Evolutionary conservation across 768 basidiomycete species (phyloP).

Genomic region (Trametes sanguinea): DNA sequence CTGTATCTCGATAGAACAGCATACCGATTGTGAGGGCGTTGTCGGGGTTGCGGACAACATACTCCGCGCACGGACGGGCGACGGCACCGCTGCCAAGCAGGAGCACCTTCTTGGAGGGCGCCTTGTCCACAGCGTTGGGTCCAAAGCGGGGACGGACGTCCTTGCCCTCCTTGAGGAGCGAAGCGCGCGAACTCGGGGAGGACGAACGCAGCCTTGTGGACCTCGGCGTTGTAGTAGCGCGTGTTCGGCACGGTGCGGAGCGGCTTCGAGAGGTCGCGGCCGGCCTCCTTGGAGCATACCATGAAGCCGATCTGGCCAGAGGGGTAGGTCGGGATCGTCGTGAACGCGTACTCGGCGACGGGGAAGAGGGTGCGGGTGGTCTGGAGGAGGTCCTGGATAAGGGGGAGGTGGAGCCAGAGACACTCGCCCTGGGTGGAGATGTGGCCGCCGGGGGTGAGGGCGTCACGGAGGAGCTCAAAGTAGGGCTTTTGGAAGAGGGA

Average conservation of each 20-base stretch:
- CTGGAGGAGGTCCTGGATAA: slow-evolving; percentile 75
- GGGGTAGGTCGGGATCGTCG: slow-evolving; percentile 97
- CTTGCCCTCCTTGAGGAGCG: slow-evolving; percentile 70
- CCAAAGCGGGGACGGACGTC: slow-evolving; percentile 78
- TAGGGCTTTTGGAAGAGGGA: slow-evolving; percentile 96
- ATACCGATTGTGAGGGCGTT: slow-evolving; percentile 85
- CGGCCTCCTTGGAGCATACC: slow-evolving; percentile 77
- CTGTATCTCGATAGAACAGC: slow-evolving; percentile 19
- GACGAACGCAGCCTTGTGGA: slow-evolving; percentile 83
- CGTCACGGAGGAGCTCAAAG: slow-evolving; percentile 91
- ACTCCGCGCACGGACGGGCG: slow-evolving; percentile 95
- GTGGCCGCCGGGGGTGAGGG: slow-evolving; percentile 84
- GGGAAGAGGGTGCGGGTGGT: slow-evolving; percentile 78
- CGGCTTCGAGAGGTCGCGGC: slow-evolving; percentile 70
- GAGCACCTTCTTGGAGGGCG: slow-evolving; percentile 72
- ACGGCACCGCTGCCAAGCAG: slow-evolving; percentile 96
- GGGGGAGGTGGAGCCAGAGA: slow-evolving; percentile 88
- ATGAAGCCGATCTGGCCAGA: slow-evolving; percentile 98
- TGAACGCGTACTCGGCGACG: slow-evolving; percentile 86
- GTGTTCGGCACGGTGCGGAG: slow-evolving; percentile 70
- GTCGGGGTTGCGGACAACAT: slow-evolving; percentile 76
- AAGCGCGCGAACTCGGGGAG: slow-evolving; percentile 91
- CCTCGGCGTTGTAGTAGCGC: slow-evolving; percentile 79
- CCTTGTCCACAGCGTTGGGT: slow-evolving; percentile 42
- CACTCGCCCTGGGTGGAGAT: slow-evolving; percentile 97